Percentiles rank a stretch among this genome's conserved stretches.
These are phyloP conservation scores for Lentinula guzmanii DNA, from an alignment of 768 basidiomycete species.

Conservation along the genomic window DNA sequence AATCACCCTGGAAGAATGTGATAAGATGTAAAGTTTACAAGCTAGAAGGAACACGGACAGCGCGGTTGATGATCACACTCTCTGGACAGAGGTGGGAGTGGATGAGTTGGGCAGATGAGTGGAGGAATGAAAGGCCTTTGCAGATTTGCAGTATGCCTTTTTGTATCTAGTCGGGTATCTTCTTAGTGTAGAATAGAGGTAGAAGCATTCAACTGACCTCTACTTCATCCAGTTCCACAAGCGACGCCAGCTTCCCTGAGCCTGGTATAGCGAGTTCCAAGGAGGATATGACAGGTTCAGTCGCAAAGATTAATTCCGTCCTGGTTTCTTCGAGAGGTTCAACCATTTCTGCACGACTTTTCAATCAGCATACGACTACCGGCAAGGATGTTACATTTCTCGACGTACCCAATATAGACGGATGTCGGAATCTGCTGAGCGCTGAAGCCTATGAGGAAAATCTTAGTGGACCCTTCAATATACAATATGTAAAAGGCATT, in stretches of 20 bases:
- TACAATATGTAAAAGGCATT: conserved; percentile 1
- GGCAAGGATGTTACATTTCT: background rate
- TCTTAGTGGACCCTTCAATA: conserved; percentile 6
- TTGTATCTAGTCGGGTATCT: conserved; percentile 59
- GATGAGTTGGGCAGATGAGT: conserved; percentile 85
- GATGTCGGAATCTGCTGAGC: conserved; percentile 81
- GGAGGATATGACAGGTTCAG: conserved; percentile 83
- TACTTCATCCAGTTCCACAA: conserved; percentile 91
- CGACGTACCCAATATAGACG: conserved; percentile 76
- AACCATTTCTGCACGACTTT: conserved; percentile 70
- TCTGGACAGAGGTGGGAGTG: conserved; percentile 90
- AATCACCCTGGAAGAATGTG: conserved; percentile 71
- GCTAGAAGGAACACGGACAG: conserved; percentile 43
- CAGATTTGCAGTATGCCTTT: conserved; percentile 93
- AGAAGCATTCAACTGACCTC: conserved; percentile 56
- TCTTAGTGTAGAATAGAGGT: background rate
- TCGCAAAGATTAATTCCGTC: conserved; percentile 85
- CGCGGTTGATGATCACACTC: conserved; percentile 82
- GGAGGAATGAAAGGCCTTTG: conserved; percentile 86
- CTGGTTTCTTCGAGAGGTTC: conserved; percentile 95
- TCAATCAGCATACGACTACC: background rate
- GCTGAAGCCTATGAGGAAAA: conserved; percentile 60
- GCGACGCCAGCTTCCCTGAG: conserved; percentile 43
- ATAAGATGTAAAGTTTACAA: background rate
- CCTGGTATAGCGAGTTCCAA: conserved; percentile 73